These are phyloP conservation scores for Paramecium bursaria DNA, from an alignment of 73 alveolate species.

Conservation along the genomic window DNA sequence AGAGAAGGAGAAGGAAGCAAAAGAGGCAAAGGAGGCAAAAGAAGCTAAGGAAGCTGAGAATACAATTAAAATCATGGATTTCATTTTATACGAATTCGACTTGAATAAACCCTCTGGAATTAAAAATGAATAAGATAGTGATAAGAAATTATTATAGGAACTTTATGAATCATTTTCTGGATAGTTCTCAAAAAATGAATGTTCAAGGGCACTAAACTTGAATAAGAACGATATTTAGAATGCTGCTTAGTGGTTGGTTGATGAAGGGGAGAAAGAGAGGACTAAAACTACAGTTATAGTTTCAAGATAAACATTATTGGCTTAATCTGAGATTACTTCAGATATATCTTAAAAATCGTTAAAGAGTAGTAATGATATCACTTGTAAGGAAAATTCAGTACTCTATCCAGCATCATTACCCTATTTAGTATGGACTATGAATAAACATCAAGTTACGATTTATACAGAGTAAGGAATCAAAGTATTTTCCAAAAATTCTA, in stretches of 20 bases:
- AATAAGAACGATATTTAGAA: constrained; percentile 76
- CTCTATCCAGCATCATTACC: constrained; percentile 75
- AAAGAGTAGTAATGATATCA: constrained; percentile 82
- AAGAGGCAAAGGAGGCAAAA: constrained; percentile 61
- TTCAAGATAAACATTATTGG: constrained; percentile 70
- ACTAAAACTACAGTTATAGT: constrained; percentile 74
- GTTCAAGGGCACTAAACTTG: constrained; percentile 79
- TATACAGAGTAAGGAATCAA: constrained; percentile 72
- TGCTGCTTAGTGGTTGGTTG: constrained; percentile 86
- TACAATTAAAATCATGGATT: constrained; percentile 48
- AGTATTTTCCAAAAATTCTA: constrained; percentile 74
- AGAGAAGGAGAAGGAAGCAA: constrained; percentile 29
- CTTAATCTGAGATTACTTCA: constrained; percentile 73
- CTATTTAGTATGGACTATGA: constrained; percentile 81
- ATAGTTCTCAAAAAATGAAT: constrained; percentile 78
- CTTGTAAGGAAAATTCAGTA: constrained; percentile 79
- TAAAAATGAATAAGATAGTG: constrained; percentile 69
- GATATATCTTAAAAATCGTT: constrained; percentile 72
- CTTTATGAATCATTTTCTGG: constrained; percentile 77
- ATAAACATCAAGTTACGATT: constrained; percentile 74
- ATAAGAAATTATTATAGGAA: constrained; percentile 63
- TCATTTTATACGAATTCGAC: constrained; percentile 59
- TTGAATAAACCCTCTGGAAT: constrained; percentile 55
- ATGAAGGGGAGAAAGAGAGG: constrained; percentile 85
- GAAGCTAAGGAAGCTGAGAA: constrained; percentile 59